These are phyloP conservation scores for Trypanosoma lewisi DNA, from an alignment of 208 protist species.

Conservation along the genomic window DNA sequence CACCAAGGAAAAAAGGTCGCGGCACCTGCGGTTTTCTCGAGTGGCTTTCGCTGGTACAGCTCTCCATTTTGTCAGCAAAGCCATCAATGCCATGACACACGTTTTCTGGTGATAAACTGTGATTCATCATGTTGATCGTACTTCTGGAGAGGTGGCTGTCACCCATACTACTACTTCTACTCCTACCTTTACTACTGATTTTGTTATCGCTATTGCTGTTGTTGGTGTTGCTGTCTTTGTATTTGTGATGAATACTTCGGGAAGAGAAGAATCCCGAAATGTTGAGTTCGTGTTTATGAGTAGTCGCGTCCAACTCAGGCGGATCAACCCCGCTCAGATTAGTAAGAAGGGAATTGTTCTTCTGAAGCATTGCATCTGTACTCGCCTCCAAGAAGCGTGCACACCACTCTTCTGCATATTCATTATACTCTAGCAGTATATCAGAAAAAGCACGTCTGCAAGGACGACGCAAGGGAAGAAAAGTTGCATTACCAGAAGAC, in stretches of 20 bases:
- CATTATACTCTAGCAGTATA: conserved; percentile 30
- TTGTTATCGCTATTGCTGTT: neutral
- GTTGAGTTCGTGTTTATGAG: neutral
- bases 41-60: neutral
- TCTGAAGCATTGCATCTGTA: neutral
- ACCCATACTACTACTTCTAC: conserved; percentile 5
- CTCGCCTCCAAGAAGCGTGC: neutral
- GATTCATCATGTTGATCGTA: neutral
- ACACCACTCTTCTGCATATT: conserved; percentile 21
- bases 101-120: neutral
- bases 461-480: neutral
- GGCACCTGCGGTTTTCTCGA: neutral
- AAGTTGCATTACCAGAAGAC: neutral
- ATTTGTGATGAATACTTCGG: neutral
- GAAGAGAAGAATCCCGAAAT: neutral
- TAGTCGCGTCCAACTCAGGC: neutral
- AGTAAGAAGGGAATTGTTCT: neutral
- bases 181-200: neutral
- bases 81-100: too few relatives aligned
- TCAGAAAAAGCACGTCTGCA: conserved; percentile 29
- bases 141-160: neutral
- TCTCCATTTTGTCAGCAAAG: neutral
- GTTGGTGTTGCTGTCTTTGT: neutral
- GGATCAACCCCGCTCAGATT: neutral
- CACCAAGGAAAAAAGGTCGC: conserved; percentile 27